Evolutionary conservation across 1,284 basidiomycete genomes (phyloP), one percentile per base, ranked within the genome.

Genomic region (Malassezia dermatis): DNA sequence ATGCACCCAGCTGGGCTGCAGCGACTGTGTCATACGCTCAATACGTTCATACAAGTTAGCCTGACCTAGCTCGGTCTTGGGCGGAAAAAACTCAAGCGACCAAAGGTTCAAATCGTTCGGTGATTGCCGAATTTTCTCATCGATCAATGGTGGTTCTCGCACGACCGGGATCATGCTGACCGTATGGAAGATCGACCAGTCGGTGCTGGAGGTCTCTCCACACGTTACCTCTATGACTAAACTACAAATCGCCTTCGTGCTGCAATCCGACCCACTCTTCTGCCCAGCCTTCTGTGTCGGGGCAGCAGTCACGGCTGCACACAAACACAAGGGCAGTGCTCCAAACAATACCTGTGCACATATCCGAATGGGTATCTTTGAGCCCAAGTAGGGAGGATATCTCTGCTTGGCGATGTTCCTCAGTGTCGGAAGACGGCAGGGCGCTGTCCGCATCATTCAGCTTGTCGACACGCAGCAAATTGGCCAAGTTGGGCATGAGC

Each of bases 51-150:
- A 66, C 19, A 73, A 57, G 45, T 73, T 72, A 84, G 60, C 85
- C 86, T 87, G 59, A 87, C 91, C 82, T 88, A 75, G 85, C 73
- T 88, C 85, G 42, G 91, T 95, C 57, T 88, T 82, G 2, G 91
- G 90, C 30, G 91, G 91, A 73, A 96, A 96, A 81, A 94, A 95
- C 88, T 77, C 90, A 86, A 8, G 86, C 85, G 75, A 84, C 63
- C 62, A 67, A n/a, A 64, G 53, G 15, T 63, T 62, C 8, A 40
- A 44, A 59, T 65, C 61, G 8, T 43, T 32, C 0, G 58, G 21
- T 2, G 45, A 30, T 19, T 58, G 53, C 6, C 35, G 40, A 13
- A 57, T 28, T 37, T 57, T 57, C 12, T 51, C 55, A 17, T 57
- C 49, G 19, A 57, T 52, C 4, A 44, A 45, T 26, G 37, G 19